Percentiles rank a stretch among this genome's conserved stretches.
Evolutionary conservation across 108 stramenopile genomes (phyloP).

Genomic region (Seminavis robusta): DNA sequence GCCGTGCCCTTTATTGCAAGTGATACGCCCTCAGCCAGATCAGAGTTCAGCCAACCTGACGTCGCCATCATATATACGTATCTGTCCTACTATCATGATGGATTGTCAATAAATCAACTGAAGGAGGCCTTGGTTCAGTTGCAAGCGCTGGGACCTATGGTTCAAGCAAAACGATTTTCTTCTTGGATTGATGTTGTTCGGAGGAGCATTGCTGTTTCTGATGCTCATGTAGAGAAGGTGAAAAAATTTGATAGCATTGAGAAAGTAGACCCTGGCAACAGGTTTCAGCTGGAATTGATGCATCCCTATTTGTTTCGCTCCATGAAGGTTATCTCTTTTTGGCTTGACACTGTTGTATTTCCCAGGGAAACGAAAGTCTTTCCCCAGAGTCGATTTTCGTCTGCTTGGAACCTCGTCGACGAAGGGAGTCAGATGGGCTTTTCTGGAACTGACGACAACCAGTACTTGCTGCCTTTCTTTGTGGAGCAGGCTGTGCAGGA

Average conservation of each 20-base stretch:
- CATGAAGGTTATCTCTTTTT: constrained; percentile 41
- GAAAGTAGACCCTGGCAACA: constrained; percentile 44
- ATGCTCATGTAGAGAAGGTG: no score
- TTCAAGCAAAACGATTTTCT: constrained; percentile 28
- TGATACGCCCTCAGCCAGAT: constrained; percentile 35
- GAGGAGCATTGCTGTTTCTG: constrained; percentile 4
- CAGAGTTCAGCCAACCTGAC: constrained; percentile 54
- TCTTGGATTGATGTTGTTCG: constrained; percentile 24
- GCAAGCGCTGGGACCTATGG: constrained; percentile 20
- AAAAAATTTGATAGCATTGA: constrained; percentile 21
- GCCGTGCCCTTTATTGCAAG: constrained; percentile 42
- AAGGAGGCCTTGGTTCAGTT: constrained; percentile 24
- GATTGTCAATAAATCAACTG: constrained; percentile 27
- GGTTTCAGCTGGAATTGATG: constrained; percentile 18
- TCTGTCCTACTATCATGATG: constrained; percentile 47
- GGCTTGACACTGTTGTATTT: constrained; percentile 35
- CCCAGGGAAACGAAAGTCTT: constrained; percentile 40
- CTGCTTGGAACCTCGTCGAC: neutral
- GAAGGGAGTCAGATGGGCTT: neutral
- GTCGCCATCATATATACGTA: constrained; percentile 36
- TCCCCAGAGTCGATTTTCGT: neutral
- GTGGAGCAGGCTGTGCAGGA: constrained; percentile 22
- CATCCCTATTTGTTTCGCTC: constrained; percentile 13
- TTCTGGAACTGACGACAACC: constrained; percentile 34
- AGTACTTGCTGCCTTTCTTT: constrained; percentile 38